Evolutionary conservation across 805 yeast species (phyloP), one percentile per base, ranked within the genome.

Genomic region (Saccharomyces paradoxus): DNA sequence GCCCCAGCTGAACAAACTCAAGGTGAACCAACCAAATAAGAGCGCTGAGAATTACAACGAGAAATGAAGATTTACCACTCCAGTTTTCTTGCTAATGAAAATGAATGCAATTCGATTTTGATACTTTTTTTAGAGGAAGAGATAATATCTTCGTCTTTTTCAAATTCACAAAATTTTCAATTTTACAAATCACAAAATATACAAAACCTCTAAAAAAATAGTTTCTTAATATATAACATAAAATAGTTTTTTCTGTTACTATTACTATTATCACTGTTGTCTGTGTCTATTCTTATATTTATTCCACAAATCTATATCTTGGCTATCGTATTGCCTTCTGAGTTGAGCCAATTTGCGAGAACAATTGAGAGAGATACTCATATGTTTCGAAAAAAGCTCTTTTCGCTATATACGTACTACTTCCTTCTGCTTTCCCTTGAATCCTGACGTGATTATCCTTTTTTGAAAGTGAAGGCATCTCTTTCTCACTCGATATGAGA

Each of bases 21-120:
- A 52, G 55, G 64, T 47, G 71, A 64, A 50, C 64, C 71, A 49
- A 66, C 60, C 29, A 67, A 37, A 17, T 37, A 37, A 37, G 44
- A 32, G 44, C 12, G 12, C 44, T n/a, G 24, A 37, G 17, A 37
- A 37, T 17, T 37, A 17, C 22, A 37, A 37, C 24, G 44, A 17
- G 44, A 37, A 37, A 37, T 37, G 44, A 37, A 37, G 44, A 37
- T 37, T 37, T 37, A 37, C 24, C 44, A 37, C 44, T 37, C 44
- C 44, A 37, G 44, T 37, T 37, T 37, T 37, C 44, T 37, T 37
- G 44, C 44, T 37, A 37, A 37, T 17, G 44, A 37, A 37, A 37
- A 37, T 37, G 13, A 37, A 37, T 37, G 44, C 44, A 37, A 37
- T 37, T 37, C 44, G 22, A 37, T 37, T 37, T 37, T 37, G 44